Evolutionary conservation across 73 alveolate species (phyloP), one percentile per base, ranked within the genome.

Genomic region (Paramecium sexaurelia): DNA sequence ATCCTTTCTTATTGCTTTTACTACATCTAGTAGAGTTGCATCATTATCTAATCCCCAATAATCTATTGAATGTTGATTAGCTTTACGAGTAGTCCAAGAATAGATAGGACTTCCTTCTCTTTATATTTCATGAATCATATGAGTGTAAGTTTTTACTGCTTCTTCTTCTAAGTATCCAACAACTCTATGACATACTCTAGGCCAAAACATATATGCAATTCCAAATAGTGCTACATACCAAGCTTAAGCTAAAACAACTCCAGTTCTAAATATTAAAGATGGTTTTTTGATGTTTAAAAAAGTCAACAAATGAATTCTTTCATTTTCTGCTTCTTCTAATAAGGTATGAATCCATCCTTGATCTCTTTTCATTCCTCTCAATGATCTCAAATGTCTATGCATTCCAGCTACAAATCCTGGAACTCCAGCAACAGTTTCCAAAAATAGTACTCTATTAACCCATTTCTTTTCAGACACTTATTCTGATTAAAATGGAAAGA

Each of bases 331-430:
- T 55, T 94, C 96, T 35, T 93, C 92, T 22, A 93, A 85, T 61
- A 94, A 66, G 27, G 90, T 68, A 29, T 93, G 93, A n/a, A 92
- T 94, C 97, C 95, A 94, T 8, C 96, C 96, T 20, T 93, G 55
- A 75, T 92, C 96, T 22, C 94, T 85, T 41, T 78, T 47, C 87
- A 87, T 68, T 36, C 85, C 55, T 55, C 94, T 86, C 82, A 90
- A 78, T 19, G 92, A 33, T 55, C 87, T 89, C 9, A 93, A 17
- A 84, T 94, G 97, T 85, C 97, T 82, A 45, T 91, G 91, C 98
- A 95, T 95, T 0, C 95, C 98, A 24, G 96, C 98, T 20, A 95
- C 97, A 87, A 95, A 91, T 32, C 98, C 98, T 35, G 97, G 98
- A n/a, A 94, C 98, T 20, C 97, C 98, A 9, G 98, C 98, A 5